Evolutionary conservation across 2,329 filamentous ascomycete genomes (phyloP).

Genomic region (Colletotrichum sp.): DNA sequence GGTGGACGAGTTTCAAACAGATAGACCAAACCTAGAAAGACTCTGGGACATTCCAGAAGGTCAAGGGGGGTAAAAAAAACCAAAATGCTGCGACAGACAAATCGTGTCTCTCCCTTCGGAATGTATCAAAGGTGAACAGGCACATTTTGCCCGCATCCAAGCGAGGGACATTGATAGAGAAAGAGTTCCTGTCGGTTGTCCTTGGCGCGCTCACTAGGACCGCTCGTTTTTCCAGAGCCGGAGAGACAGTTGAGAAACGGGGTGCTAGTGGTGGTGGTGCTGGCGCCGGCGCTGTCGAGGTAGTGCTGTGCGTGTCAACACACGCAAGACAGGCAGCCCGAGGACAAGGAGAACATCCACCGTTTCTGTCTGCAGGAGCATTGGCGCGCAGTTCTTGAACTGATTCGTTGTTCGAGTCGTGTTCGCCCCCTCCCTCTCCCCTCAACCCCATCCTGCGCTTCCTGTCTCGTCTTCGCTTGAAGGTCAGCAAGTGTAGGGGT

Average conservation of each 20-base stretch:
- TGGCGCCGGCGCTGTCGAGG: neutral
- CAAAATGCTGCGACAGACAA: neutral
- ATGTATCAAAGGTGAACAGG: neutral
- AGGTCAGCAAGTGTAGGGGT: neutral
- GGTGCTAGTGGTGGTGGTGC: neutral
- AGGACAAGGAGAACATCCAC: neutral
- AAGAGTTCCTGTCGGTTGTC: neutral
- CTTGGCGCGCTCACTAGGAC: neutral
- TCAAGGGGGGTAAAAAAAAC: neutral
- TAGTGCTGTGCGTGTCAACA: neutral
- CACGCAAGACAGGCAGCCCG: neutral
- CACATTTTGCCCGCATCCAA: neutral
- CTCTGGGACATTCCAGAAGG: conserved; percentile 11
- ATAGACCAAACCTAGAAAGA: neutral
- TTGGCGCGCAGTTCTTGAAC: neutral
- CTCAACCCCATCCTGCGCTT: neutral
- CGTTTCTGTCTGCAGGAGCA: neutral
- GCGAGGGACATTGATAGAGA: neutral
- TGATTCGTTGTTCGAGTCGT: neutral
- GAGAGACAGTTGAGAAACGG: neutral
- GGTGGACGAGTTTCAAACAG: neutral
- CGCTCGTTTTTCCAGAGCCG: neutral
- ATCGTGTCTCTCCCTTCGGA: neutral
- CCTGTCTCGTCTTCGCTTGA: conserved; percentile 11
- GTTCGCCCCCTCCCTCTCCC: neutral